Percentiles rank a stretch among this genome's conserved stretches.
Conservation (phyloP, 2,329 filamentous ascomycete genomes). For the Fusarium sp. region DNA sequence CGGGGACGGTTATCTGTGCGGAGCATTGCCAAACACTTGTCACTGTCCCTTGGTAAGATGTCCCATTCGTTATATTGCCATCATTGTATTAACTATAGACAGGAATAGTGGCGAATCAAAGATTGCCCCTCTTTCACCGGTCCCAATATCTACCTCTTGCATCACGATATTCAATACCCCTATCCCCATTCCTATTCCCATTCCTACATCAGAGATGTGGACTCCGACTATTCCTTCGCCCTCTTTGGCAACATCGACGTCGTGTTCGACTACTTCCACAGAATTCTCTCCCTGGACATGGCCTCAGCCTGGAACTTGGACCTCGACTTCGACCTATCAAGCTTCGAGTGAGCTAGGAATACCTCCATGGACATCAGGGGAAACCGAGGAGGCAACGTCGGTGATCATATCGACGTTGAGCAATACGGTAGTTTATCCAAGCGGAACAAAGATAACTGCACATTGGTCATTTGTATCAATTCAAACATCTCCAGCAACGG, state of each 20-base stretch:
- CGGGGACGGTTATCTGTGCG: constrained; percentile 37
- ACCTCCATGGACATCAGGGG: constrained; percentile 10
- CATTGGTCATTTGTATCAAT: constrained; percentile 6
- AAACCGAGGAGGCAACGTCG: neutral
- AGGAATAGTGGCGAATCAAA: constrained; percentile 27
- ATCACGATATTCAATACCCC: constrained; percentile 31
- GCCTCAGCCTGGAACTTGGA: constrained; percentile 1
- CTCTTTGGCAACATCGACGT: neutral
- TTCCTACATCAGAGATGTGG: constrained; percentile 2
- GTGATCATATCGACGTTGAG: neutral
- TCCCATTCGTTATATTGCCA: neutral
- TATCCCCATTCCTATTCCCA: constrained; percentile 1
- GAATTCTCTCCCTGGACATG: constrained; percentile 13
- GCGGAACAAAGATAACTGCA: constrained; percentile 4
- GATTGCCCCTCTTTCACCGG: constrained; percentile 1
- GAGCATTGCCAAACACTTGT: constrained; percentile 37
- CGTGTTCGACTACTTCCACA: constrained; percentile 3
- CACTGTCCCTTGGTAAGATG: constrained; percentile 34
- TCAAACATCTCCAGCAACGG: neutral
- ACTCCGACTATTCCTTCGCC: neutral
- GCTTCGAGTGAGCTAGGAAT: constrained; percentile 14
- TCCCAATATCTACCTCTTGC: constrained; percentile 31
- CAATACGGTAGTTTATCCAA: neutral
- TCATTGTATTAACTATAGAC: neutral
- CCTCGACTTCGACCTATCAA: neutral